Base-by-base conservation (phyloP, 2,329 filamentous ascomycete genomes). In the Exophiala sideris region DNA sequence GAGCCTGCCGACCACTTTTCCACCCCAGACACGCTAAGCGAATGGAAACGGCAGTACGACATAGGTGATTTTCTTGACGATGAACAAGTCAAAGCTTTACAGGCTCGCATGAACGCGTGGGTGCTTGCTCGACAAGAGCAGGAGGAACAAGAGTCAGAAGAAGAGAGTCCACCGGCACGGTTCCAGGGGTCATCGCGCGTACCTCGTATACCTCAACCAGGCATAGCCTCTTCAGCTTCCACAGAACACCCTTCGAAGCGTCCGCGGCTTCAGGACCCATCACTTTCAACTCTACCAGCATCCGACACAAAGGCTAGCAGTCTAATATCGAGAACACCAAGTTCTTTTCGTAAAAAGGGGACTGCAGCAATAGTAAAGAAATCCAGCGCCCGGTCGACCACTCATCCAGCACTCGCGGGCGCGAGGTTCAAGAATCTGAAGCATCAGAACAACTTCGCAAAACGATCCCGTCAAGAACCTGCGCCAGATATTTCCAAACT, bases 1-100 rank as follows among this genome's bases (percentile, higher is more conserved):
- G 78, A 83, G 58, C 76, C 77, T 1, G 64, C 62, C 14, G 67
- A 70, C 2, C 68, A 69, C 42, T 76, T 81, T 54, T 47, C 61
- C 21, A 58, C 63, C 38, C 63, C 66, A 21, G 62, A 71, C 14
- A 72, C 69, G 1, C 63, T 81, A 16, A 36, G 65, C 6, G 68
- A 72, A 1, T 79, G 76, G 39, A 50, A 60, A 18, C 70, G 68
- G 39, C 70, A 71, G 47, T 59, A 59, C 33, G 61, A 62, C 10
- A 68, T 73, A 44, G 54, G 55, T 12, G 61, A 64, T 36, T 36
- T 24, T 9, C 44, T 62, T 5, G 48, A 59, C 38, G 50, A 55
- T 2, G 42, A 56, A 29, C 39, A 58, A n/a, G 38, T 64, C 39
- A 47, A 45, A 7, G 29, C 35, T 4, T 24, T 63, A 5, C 40